Base-by-base conservation (phyloP, 2,329 filamentous ascomycete genomes). In the Diaporthe caulivora region DNA sequence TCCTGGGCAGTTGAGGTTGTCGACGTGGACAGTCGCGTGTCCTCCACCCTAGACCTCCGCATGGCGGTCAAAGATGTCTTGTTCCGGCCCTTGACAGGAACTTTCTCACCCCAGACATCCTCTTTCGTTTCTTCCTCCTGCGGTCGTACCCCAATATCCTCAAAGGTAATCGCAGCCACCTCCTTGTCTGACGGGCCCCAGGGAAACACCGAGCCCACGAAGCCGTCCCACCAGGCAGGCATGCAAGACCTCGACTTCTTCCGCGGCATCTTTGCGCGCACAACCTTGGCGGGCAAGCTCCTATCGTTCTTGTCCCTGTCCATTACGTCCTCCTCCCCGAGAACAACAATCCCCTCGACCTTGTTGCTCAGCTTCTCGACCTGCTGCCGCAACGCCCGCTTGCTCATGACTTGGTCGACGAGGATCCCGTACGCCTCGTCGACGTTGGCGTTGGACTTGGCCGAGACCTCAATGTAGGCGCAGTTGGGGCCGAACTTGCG, bases 391-490 rank as follows among this genome's bases (percentile, higher is more conserved):
- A 24, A 21, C 11, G 37, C 54, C 47, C 72, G 72, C 55, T 51
- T 70, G 21, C 29, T 70, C 72, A 73, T 65, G 29, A 65, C 67
- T 51, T 57, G 67, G 57, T 73, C 67, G 17, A 67, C 72, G 29
- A 73, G 31, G 24, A 71, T 57, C 29, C 57, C 67, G 21, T 67
- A 73, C 2, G 72, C 72, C 67, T 73, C 72, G 40, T 73, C 72
- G 57, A 73, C 57, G 51, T 71, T 73, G 29, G 67, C 57, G 57
- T 71, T 71, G 18, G 72, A 65, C 49, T 65, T 71, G 49, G 72
- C 67, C 17, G 72, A 73, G n/a, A 62, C 44, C 67, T 73, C 72
- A 9, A 73, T 71, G 49, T 73, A 73, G 10, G 67, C 71, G 26
- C 57, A 58, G 42, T 64, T 57, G 24, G 67, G 58, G 18, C 72